These are phyloP conservation scores for Fusarium incarnatum DNA, from an alignment of 2,329 filamentous ascomycete species.

Conservation along the genomic window DNA sequence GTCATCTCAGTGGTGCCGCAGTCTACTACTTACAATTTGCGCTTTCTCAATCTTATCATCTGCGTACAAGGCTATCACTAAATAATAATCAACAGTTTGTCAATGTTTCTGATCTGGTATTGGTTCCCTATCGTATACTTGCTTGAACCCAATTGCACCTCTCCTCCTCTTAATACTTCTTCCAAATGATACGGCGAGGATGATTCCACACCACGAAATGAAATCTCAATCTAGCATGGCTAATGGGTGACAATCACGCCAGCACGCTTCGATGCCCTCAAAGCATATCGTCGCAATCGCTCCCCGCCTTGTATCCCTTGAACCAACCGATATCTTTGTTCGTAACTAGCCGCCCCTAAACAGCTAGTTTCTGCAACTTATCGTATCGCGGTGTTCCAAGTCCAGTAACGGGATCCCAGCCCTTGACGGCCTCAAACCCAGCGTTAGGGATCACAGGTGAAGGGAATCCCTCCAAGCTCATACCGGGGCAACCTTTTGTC, in stretches of 20 bases:
- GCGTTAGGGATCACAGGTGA: constrained; percentile 47
- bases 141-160: background rate
- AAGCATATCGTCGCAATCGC: background rate
- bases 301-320: background rate
- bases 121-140: background rate
- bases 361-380: constrained; percentile 43
- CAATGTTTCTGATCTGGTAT: background rate
- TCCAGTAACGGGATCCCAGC: constrained; percentile 57
- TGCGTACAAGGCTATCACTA: background rate
- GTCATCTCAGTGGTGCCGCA: background rate
- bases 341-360: constrained; percentile 11
- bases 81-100: background rate
- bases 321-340: background rate
- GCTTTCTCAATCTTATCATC: background rate
- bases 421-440: constrained; percentile 47
- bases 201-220: background rate
- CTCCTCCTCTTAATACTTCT: background rate
- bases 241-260: no score
- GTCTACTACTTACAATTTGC: background rate
- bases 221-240: background rate
- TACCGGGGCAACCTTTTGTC: constrained; percentile 49
- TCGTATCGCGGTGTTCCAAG: constrained; percentile 60
- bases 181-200: background rate
- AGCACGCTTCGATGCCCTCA: background rate
- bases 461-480: constrained; percentile 40